Evolutionary conservation across 805 yeast species (phyloP), one percentile per base, ranked within the genome.

Genomic region (Candida lessepsii): DNA sequence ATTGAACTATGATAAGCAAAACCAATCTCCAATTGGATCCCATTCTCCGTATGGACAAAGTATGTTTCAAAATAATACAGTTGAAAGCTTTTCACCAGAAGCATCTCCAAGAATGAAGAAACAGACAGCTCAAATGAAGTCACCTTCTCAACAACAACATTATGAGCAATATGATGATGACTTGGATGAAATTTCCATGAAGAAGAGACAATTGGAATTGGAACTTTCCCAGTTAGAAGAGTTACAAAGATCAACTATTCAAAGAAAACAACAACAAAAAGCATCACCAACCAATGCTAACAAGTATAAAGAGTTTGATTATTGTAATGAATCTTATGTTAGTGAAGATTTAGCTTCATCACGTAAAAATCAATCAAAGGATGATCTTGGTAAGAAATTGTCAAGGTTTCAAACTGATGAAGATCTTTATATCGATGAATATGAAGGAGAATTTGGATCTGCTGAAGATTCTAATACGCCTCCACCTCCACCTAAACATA

Each of bases 401-500:
- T 52, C 61, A 4, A 44, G 46, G 7, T 49, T 44, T 29, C 46
- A 49, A 9, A 51, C 58, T 14, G 57, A 51, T 31, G 58, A 54
- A 21, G 56, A 53, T 0, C 21, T 32, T 11, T 29, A 29, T 18
- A 44, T 51, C 4, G 50, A 52, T 18, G 57, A 52, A 14, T 43
- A 48, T 28, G 53, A 51, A 6, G 49, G 37, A 3, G 57, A 51
- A 10, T 49, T 39, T 19, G 63, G 67, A 5, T 65, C 69, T 1
- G 59, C 57, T 31, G 41, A 31, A 19, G 34, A 36, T 21, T 38
- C 66, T 54, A 30, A 32, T 42, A 20, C 60, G 4, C 62, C 70
- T 2, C 72, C 71, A 2, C 78, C 78, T 7, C 67, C 73, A 3
- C 66, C 66, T 29, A 65, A 63, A 41, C 55, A 54, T 38, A 30